Evolutionary conservation across 306 rosid genomes (phyloP).

Genomic region (Castanea sativa): DNA sequence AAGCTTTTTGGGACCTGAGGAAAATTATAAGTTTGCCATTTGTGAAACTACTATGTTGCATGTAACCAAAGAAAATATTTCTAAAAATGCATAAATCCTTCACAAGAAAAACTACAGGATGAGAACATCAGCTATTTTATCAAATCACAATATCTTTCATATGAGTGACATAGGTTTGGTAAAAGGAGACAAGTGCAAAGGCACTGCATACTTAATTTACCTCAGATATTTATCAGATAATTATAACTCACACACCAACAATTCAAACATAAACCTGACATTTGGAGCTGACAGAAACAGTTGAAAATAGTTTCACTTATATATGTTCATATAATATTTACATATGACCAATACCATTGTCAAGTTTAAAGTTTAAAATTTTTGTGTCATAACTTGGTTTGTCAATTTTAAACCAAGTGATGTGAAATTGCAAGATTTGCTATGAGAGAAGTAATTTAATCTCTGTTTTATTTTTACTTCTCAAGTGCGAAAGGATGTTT

Average conservation of each 20-base stretch:
- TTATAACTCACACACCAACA: neutral
- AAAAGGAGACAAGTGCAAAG: neutral
- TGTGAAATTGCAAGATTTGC: too few species aligned
- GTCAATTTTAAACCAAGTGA: too few species aligned
- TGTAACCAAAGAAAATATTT: neutral
- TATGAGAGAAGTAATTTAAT: too few species aligned
- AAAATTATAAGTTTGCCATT: constrained; percentile 3
- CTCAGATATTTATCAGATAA: neutral
- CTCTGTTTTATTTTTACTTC: too few species aligned
- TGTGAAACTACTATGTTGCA: neutral
- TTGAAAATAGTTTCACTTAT: neutral
- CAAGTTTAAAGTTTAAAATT: neutral
- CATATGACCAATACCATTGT: neutral
- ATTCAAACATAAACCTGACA: neutral
- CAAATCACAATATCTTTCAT: neutral
- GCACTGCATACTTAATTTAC: neutral
- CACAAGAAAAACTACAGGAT: neutral
- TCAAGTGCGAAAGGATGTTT: too few species aligned
- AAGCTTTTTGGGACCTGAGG: constrained; percentile 71
- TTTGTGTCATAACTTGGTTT: too few species aligned
- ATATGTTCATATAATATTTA: neutral
- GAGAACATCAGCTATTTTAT: neutral
- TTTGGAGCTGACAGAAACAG: neutral
- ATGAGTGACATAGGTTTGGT: neutral
- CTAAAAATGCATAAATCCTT: neutral